A percentile compares a stretch with the other conserved stretches of the same genome.
These are phyloP conservation scores for Penicillium bovifimosum DNA, from an alignment of 495 filamentous ascomycete genomes.

Conservation along the genomic window DNA sequence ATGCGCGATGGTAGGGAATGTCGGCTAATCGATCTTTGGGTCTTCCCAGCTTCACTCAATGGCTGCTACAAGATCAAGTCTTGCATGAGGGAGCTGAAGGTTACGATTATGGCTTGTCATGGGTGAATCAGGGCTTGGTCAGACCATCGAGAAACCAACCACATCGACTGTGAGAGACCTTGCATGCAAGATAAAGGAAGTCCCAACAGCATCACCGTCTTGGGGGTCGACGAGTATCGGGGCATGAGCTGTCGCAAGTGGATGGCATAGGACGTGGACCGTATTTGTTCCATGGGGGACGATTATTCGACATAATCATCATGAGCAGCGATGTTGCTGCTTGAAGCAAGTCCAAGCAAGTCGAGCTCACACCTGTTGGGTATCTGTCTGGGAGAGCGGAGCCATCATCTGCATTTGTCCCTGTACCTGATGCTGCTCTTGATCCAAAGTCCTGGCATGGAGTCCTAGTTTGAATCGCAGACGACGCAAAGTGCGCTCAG, in stretches of 20 bases:
- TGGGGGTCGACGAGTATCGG: background rate
- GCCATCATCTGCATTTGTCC: constrained; percentile 3
- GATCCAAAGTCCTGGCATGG: constrained; percentile 20
- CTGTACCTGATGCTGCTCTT: constrained; percentile 4
- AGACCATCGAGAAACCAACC: background rate
- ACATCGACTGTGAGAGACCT: background rate
- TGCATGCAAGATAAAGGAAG: background rate
- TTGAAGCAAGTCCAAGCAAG: background rate
- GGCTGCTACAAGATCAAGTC: background rate
- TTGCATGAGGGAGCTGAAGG: background rate
- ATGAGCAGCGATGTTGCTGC: background rate
- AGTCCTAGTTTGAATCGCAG: constrained; percentile 26
- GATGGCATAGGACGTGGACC: background rate
- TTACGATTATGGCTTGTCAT: background rate
- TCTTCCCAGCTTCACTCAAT: background rate
- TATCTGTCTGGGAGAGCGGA: background rate
- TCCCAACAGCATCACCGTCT: background rate
- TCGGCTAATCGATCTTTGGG: background rate
- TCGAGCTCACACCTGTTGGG: background rate
- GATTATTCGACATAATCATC: background rate
- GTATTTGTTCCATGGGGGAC: background rate
- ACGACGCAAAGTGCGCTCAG: constrained; percentile 23
- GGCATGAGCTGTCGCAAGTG: background rate
- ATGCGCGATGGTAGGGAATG: background rate
- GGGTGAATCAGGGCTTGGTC: background rate